A percentile compares a stretch with the other conserved stretches of the same genome.
Evolutionary conservation across 2,329 filamentous ascomycete genomes (phyloP).

Genomic region (Cladophialophora exuberans): DNA sequence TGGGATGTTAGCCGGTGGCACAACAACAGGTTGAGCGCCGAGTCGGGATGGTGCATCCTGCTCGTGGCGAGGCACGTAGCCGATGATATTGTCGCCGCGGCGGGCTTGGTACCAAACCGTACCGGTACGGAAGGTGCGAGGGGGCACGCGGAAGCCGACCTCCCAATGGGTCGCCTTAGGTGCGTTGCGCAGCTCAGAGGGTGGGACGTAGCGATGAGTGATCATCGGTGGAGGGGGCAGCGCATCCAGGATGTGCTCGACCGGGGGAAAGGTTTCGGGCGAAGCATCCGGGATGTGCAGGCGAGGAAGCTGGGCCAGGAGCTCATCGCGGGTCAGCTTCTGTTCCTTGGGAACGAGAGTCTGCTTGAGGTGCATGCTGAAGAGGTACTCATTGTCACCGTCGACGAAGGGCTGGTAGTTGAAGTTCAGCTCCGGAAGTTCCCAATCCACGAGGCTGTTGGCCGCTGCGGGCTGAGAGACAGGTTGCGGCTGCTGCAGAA

Average conservation of each 20-base stretch:
- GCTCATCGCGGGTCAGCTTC: not conserved
- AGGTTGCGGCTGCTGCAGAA: not conserved
- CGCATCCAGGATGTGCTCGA: not conserved
- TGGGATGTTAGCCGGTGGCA: not conserved
- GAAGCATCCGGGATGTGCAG: not conserved
- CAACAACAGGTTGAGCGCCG: not conserved
- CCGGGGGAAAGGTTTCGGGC: not conserved
- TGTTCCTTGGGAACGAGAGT: not conserved
- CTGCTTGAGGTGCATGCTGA: not conserved
- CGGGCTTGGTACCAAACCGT: not conserved
- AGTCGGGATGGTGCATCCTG: not conserved
- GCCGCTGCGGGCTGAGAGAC: not conserved
- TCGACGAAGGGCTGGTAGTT: not conserved
- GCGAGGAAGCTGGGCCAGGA: not conserved
- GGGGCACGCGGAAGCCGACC: not conserved
- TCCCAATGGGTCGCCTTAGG: not conserved
- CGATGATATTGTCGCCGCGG: not conserved
- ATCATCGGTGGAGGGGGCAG: too few relatives aligned
- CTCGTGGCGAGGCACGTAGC: not conserved
- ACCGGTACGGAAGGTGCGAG: not conserved
- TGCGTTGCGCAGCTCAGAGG: not conserved
- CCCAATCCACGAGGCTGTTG: not conserved
- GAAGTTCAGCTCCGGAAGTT: not conserved
- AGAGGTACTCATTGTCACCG: not conserved
- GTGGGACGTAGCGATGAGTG: not conserved